phyloP scores from a whole-genome alignment of 2,329 filamentous ascomycete genomes.

The Allantophomopsis lycopodina region DNA sequence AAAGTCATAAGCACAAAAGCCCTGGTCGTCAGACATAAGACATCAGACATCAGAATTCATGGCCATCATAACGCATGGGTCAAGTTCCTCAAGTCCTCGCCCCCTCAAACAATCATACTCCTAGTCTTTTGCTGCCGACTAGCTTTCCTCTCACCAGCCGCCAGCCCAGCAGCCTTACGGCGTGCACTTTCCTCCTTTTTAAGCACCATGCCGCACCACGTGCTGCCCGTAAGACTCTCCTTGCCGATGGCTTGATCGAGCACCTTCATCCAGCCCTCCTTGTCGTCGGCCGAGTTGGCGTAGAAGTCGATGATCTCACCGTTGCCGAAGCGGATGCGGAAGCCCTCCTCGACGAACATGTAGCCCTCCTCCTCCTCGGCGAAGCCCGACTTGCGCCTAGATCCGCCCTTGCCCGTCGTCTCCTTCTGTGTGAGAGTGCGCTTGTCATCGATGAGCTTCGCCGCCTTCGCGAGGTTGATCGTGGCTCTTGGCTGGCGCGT shows the following conservation, averaged over 20 bases:
- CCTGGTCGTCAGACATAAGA: no score
- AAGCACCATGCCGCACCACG: slow-evolving; percentile 56
- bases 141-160: not conserved
- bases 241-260: slow-evolving; percentile 54
- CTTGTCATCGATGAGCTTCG: slow-evolving; percentile 52
- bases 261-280: slow-evolving; percentile 89
- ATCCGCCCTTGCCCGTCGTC: slow-evolving; percentile 60
- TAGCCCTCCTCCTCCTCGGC: slow-evolving; percentile 98
- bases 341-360: slow-evolving; percentile 98
- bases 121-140: not conserved
- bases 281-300: slow-evolving; percentile 74
- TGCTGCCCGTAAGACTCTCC: slow-evolving; percentile 32
- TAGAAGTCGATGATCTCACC: slow-evolving; percentile 96
- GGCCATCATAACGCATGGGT: no score
- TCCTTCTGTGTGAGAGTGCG: slow-evolving; percentile 73
- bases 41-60: no score
- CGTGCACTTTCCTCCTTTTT: slow-evolving; percentile 35
- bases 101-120: not conserved
- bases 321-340: slow-evolving; percentile 96
- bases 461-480: slow-evolving; percentile 63
- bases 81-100: no score
- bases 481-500: slow-evolving; percentile 91
- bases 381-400: slow-evolving; percentile 84
- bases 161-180: slow-evolving; percentile 9
- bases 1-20: no score